Evolutionary conservation across 768 basidiomycete species (phyloP), one percentile per base, ranked within the genome.

Genomic region (Boletellus ananas): DNA sequence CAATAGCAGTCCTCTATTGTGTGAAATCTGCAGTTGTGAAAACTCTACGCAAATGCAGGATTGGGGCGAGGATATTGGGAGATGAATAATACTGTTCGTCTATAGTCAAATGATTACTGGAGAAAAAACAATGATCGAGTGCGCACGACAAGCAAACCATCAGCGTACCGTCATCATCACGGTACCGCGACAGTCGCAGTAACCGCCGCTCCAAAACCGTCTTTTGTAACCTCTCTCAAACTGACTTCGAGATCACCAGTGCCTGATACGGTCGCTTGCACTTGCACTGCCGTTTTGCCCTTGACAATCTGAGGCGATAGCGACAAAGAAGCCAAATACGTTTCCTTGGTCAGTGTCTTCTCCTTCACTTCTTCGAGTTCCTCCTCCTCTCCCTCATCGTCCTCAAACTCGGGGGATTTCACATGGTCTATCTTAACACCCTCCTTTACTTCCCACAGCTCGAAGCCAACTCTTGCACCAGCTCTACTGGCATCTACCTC

Each of bases 371-470:
- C 83, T 14, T 79, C 76, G 36, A 80, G 78, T 41, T 84, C 85
- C 11, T 83, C 83, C 0, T 76, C 77, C 0, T 69, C 72, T 1
- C 79, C 80, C 3, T 76, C 77, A 10, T 74, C 72, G 14, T 69
- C 62, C 20, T 78, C 77, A 8, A 69, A 54, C 54, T 76, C 76
- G 5, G 74, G 71, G 3, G 72, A 73, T 43, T 71, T 73, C 20
- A 79, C 70, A 59, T 78, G 82, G 57, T 87, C 85, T 17, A 84
- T 63, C 49, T 79, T 78, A 52, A 89, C 73, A 2, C 77, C 77
- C 59, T 90, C 88, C 45, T 76, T 76, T 16, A 83, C 81, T 63
- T 92, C 88, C 86, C 87, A 89, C 23, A 91, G 69, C 65, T 92
- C 90, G 45, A 85, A 76, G 12, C 78, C 82, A 37, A 88, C 70